These are phyloP conservation scores for Talaromyces ruber DNA, from an alignment of 495 filamentous ascomycete genomes.

Conservation along the genomic window DNA sequence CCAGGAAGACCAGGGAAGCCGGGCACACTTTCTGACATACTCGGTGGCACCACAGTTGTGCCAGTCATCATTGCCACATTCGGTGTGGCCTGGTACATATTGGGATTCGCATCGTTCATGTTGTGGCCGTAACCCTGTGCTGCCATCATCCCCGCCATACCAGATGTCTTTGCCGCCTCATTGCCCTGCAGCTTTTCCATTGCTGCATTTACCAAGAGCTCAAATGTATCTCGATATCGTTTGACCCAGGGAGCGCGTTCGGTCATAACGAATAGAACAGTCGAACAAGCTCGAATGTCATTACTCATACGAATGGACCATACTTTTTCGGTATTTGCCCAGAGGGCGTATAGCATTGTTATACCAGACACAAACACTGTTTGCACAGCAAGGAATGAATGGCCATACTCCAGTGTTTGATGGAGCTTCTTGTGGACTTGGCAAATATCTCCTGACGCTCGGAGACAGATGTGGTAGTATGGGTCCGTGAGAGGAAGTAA, in stretches of 20 bases:
- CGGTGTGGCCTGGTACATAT: not conserved
- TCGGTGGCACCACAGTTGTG: not conserved
- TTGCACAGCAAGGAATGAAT: conserved; percentile 47
- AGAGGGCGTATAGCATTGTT: conserved; percentile 41
- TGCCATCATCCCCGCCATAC: conserved; percentile 36
- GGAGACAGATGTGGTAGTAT: conserved; percentile 41
- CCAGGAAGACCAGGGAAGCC: conserved; percentile 7
- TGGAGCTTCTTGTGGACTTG: conserved; percentile 46
- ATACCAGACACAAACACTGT: conserved; percentile 48
- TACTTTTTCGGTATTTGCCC: conserved; percentile 36
- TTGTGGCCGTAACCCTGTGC: conserved; percentile 20
- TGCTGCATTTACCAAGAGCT: conserved; percentile 42
- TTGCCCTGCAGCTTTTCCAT: conserved; percentile 43
- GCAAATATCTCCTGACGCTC: conserved; percentile 43
- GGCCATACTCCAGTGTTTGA: conserved; percentile 43
- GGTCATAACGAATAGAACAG: conserved; percentile 46
- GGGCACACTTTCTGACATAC: not conserved
- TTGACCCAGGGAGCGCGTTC: conserved; percentile 44
- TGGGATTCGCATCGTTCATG: conserved; percentile 6
- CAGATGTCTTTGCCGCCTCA: conserved; percentile 26
- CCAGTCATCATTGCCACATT: not conserved
- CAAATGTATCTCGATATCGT: conserved; percentile 47
- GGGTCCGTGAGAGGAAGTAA: conserved; percentile 40
- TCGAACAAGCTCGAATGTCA: conserved; percentile 46
- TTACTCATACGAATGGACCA: conserved; percentile 47